Evolutionary conservation across 2,329 filamentous ascomycete genomes (phyloP), one percentile per base, ranked within the genome.

Genomic region (Scytalidium lignicola): DNA sequence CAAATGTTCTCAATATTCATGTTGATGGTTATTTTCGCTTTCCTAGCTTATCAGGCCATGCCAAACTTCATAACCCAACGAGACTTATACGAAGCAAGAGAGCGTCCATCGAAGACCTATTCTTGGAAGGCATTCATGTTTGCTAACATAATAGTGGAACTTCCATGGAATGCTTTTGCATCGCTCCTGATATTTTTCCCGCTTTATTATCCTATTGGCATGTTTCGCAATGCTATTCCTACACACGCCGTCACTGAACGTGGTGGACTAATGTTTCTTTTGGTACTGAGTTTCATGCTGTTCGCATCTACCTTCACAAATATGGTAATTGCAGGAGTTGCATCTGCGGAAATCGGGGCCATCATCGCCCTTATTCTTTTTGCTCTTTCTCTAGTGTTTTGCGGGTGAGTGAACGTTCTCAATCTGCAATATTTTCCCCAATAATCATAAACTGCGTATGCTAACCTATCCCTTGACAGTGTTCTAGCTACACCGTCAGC

Each of bases 131-230:
- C 83, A 32, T 66, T 85, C 9, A 74, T 86, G 60, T 63, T 84
- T 0, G 86, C 86, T 51, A 81, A 86, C 41, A 86, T 95, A 55
- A 70, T 89, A 28, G 87, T 90, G 51, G 90, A 95, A 66, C 72
- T 95, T 4, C 88, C 89, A 0, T 95, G 87, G 82, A 88, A 92
- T 64, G 28, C 46, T 3, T 68, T 92, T 44, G 85, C 88, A 76
- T 79, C 81, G 2, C 74, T 83, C 20, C 70, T 93, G 58, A 84
- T 90, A 73, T 95, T 74, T 72, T 76, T 88, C 61, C 83, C 76
- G 64, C 90, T 86, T 79, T 95, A 95, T 73, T 95, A 90, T 65
- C 88, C 88, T 1, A 79, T 93, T 47, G 87, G 86, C 3, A 76
- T 91, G 9, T 82, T 88, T 65, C 68, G 71, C 54, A 90, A 90